phyloP scores from a whole-genome alignment of 306 rosid genomes.

The Hippophae rhamnoides region DNA sequence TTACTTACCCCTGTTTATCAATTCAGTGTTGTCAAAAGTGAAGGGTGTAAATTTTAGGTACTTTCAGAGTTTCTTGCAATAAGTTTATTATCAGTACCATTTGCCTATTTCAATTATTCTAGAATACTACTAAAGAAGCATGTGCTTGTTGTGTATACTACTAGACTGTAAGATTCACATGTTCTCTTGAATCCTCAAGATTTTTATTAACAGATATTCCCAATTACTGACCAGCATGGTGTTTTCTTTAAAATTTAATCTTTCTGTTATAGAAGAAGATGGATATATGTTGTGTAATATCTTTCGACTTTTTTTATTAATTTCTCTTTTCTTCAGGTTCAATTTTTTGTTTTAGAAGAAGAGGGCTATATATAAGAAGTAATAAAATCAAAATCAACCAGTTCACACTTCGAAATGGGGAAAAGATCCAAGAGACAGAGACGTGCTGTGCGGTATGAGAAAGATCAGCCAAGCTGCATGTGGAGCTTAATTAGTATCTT shows the following conservation, averaged over 20 bases:
- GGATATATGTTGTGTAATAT: too few species aligned
- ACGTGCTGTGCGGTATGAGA: conserved; percentile 58
- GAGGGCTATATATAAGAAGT: too few species aligned
- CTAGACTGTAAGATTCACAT: too few species aligned
- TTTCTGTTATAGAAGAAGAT: too few species aligned
- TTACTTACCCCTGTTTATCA: background rate
- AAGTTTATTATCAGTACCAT: conserved; percentile 12
- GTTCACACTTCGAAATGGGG: conserved; percentile 37
- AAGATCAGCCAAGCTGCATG: conserved; percentile 90
- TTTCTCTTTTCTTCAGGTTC: too few species aligned
- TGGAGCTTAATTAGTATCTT: conserved; percentile 93
- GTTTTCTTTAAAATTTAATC: too few species aligned
- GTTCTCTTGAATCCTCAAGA: too few species aligned
- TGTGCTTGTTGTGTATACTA: too few species aligned
- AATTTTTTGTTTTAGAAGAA: too few species aligned
- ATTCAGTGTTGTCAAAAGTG: conserved; percentile 11
- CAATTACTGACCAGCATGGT: too few species aligned
- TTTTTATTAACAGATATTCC: too few species aligned
- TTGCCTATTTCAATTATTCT: conserved; percentile 6
- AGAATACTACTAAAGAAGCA: background rate
- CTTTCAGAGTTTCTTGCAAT: conserved; percentile 17
- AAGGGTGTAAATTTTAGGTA: conserved; percentile 30
- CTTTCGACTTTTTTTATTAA: too few species aligned
- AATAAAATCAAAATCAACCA: conserved; percentile 9
- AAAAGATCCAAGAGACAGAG: conserved; percentile 73